phyloP scores from a whole-genome alignment of 257 asterid genomes.

The Solanum appendiculatum region DNA sequence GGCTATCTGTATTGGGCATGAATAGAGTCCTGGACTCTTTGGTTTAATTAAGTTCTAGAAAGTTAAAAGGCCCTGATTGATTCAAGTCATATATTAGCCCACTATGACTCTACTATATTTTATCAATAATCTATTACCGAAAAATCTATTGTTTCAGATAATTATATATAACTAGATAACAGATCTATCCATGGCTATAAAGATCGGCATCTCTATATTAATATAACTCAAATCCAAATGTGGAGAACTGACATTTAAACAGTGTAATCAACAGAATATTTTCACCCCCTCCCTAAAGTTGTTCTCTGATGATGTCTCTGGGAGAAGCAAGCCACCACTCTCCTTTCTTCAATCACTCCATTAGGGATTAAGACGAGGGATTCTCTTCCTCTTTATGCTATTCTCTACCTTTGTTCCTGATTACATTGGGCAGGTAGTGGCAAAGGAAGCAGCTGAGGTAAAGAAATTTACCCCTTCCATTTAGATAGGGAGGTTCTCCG shows the following conservation, averaged over 20 bases:
- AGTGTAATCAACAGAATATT: not conserved
- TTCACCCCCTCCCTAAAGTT: not conserved
- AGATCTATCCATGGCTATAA: not conserved
- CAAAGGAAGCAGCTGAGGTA: not conserved
- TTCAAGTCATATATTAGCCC: not conserved
- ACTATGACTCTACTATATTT: not conserved
- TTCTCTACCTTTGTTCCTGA: not conserved
- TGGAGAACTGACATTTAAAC: not conserved
- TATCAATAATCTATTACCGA: not conserved
- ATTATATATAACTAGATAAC: not conserved
- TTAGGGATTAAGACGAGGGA: not conserved
- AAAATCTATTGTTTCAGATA: not conserved
- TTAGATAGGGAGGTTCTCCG: not conserved
- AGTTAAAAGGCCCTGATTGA: not conserved
- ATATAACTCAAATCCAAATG: not conserved
- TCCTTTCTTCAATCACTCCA: not conserved
- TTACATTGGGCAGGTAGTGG: not conserved
- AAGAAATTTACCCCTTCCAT: not conserved
- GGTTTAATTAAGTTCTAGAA: not conserved
- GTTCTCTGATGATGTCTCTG: not conserved
- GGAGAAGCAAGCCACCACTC: not conserved
- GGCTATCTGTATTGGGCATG: not conserved
- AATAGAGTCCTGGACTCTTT: not conserved
- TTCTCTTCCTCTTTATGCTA: not conserved
- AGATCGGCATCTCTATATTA: not conserved